phyloP scores from a whole-genome alignment of 345 rosid genomes.

The Acer negundo region DNA sequence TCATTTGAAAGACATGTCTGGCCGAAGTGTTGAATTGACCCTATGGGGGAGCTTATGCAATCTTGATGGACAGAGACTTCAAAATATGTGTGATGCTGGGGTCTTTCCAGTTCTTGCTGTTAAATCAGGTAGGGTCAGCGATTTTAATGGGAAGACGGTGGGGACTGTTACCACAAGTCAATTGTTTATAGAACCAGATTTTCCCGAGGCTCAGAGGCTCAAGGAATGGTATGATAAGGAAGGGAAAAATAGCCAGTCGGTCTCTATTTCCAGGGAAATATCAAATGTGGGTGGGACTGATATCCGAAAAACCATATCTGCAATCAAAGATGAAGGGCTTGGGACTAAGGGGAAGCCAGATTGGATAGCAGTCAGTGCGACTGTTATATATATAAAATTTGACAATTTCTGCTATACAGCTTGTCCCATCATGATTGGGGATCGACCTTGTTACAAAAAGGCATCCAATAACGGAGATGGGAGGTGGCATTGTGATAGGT shows the following conservation, averaged over 20 bases:
- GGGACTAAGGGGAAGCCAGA: conserved; percentile 96
- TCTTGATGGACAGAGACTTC: conserved; percentile 75
- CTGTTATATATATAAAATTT: conserved; percentile 59
- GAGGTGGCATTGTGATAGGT: conserved; percentile 86
- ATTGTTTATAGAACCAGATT: conserved; percentile 70
- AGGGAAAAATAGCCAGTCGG: conserved; percentile 57
- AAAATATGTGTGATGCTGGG: conserved; percentile 77
- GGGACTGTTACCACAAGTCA: conserved; percentile 79
- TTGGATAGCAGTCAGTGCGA: conserved; percentile 76
- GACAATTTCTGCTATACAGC: conserved; percentile 96
- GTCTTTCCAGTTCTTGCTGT: conserved; percentile 73
- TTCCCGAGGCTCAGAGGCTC: conserved; percentile 64
- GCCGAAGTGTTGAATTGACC: conserved; percentile 83
- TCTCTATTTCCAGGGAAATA: conserved; percentile 78
- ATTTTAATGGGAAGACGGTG: conserved; percentile 80
- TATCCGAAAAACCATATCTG: conserved; percentile 62
- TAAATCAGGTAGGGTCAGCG: conserved; percentile 72
- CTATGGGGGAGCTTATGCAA: conserved; percentile 83
- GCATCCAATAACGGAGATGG: conserved; percentile 93
- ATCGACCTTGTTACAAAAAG: conserved; percentile 81
- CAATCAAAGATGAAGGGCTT: conserved; percentile 86
- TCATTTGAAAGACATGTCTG: conserved; percentile 83
- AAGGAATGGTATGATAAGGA: conserved; percentile 79
- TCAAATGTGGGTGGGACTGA: conserved; percentile 56
- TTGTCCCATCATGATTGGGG: conserved; percentile 82